phyloP scores from a whole-genome alignment of 192 early-diverging fungal genomes.

The Coemansia sp. region DNA sequence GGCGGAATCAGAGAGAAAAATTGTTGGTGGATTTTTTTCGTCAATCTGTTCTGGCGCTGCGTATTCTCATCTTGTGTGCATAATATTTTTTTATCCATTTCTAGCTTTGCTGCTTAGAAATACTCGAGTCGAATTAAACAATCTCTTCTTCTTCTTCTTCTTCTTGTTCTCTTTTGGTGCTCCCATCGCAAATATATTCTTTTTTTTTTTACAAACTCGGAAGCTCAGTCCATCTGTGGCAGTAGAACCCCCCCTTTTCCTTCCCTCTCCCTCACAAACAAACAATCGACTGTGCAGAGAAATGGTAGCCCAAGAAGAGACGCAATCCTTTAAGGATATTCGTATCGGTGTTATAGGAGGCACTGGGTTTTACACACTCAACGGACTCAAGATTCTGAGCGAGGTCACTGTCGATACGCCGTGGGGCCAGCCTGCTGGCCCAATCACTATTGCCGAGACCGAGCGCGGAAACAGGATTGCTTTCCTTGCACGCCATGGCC shows the following conservation, averaged over 20 bases:
- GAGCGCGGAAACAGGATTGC: constrained; percentile 77
- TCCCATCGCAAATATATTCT: not conserved
- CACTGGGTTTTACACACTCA: constrained; percentile 87
- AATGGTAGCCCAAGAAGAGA: constrained; percentile 4
- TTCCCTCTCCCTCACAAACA: not conserved
- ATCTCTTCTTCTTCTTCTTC: not conserved
- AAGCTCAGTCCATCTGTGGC: not conserved
- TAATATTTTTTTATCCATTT: no score
- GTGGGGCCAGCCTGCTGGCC: constrained; percentile 86
- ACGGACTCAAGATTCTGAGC: constrained; percentile 74
- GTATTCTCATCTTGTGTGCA: no score
- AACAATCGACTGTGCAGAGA: not conserved
- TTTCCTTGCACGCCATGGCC: constrained; percentile 95
- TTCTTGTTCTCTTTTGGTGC: not conserved
- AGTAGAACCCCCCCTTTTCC: not conserved
- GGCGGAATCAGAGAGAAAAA: no score
- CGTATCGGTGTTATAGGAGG: constrained; percentile 92
- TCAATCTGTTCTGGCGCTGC: no score
- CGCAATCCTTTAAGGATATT: not conserved
- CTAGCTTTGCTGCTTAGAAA: no score
- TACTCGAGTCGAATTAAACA: no score
- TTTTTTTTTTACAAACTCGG: not conserved
- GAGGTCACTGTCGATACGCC: constrained; percentile 87
- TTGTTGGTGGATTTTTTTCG: no score
- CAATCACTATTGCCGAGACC: constrained; percentile 79